phyloP scores from a whole-genome alignment of 2,329 filamentous ascomycete species.

The Calonectria naviculata region DNA sequence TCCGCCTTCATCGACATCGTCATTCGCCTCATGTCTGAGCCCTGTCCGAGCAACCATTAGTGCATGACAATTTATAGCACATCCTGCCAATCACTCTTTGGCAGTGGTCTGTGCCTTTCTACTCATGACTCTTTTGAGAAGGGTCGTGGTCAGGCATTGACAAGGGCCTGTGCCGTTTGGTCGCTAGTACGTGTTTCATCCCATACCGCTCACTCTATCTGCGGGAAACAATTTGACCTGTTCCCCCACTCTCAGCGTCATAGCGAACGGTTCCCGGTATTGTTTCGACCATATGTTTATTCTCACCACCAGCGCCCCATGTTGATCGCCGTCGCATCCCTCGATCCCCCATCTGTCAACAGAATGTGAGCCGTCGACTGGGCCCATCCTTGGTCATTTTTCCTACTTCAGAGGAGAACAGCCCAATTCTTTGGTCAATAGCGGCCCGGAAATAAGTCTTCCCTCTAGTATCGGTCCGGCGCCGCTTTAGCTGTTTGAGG shows the following conservation, averaged over 20 bases:
- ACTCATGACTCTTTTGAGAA: not conserved
- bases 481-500: not conserved
- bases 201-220: slow-evolving; percentile 1
- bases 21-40: not conserved
- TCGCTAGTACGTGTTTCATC: not conserved
- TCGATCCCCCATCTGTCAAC: not conserved
- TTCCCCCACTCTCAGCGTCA: not conserved
- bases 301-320: not conserved
- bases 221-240: not conserved
- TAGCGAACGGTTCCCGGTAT: not conserved
- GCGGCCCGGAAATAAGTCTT: not conserved
- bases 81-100: not conserved
- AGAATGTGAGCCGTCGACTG: not conserved
- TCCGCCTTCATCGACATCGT: not conserved
- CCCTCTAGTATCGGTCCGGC: not conserved
- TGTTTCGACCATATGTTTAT: not conserved
- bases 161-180: not conserved
- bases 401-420: not conserved
- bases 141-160: not conserved
- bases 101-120: not conserved
- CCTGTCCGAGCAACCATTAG: not conserved
- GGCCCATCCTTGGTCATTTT: not conserved
- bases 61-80: not conserved
- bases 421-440: not conserved
- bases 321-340: not conserved